A percentile compares a stretch with the other conserved stretches of the same genome.
Evolutionary conservation across 371 early-diverging fungal species (phyloP).

Genomic region (Rhizomucor miehei): DNA sequence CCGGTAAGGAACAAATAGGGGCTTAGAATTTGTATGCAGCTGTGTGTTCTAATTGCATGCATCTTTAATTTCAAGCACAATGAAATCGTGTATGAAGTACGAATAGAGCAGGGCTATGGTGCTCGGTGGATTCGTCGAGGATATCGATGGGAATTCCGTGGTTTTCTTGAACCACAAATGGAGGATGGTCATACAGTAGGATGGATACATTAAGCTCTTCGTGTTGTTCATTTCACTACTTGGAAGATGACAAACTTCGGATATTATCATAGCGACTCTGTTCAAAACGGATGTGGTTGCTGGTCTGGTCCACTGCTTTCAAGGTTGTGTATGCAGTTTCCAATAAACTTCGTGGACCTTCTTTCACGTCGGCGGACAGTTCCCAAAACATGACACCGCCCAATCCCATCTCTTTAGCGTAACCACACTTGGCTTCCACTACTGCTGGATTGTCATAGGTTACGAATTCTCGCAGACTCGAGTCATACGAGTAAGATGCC

Average conservation of each 20-base stretch:
- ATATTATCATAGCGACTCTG: too few relatives aligned
- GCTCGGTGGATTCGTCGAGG: constrained; percentile 24
- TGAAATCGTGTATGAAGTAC: constrained; percentile 31
- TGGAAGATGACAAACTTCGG: neutral
- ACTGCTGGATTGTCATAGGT: constrained; percentile 79
- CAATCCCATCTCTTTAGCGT: constrained; percentile 59
- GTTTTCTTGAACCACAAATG: constrained; percentile 45
- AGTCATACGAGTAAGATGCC: constrained; percentile 77
- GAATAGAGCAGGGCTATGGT: constrained; percentile 37
- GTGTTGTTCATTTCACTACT: neutral
- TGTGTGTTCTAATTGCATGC: too few relatives aligned
- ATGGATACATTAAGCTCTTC: constrained; percentile 32
- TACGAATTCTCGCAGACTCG: constrained; percentile 60
- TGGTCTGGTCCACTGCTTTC: too few relatives aligned
- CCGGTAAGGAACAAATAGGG: constrained; percentile 19
- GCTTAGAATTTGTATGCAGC: too few relatives aligned
- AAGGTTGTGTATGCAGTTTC: constrained; percentile 36
- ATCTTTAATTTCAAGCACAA: constrained; percentile 20
- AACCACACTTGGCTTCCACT: constrained; percentile 72
- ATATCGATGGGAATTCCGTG: constrained; percentile 29
- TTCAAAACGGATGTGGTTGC: too few relatives aligned
- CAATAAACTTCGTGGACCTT: constrained; percentile 34
- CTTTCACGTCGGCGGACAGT: constrained; percentile 57
- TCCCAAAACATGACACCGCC: constrained; percentile 91
- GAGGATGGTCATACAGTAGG: constrained; percentile 33